Evolutionary conservation across 805 yeast genomes (phyloP).

Genomic region (Myxozyma lipomycoides): DNA sequence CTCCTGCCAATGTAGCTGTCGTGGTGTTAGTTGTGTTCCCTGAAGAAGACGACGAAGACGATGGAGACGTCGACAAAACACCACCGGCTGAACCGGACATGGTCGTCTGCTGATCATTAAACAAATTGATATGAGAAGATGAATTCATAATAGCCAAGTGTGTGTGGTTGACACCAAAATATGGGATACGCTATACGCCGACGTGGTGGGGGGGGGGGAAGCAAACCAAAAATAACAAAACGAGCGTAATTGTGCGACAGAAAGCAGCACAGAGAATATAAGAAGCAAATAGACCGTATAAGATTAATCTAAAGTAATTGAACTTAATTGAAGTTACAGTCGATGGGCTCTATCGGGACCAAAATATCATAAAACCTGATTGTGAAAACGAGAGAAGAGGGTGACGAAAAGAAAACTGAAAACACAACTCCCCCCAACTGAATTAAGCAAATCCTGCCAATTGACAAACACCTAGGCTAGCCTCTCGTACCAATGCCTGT

Average conservation of each 20-base stretch:
- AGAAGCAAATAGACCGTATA: too few species aligned
- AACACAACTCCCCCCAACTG: too few species aligned
- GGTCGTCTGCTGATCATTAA: neutral
- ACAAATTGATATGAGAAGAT: neutral
- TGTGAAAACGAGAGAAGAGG: too few species aligned
- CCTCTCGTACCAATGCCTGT: too few species aligned
- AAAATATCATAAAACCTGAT: too few species aligned
- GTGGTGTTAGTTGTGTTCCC: conserved; percentile 1
- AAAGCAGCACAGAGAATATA: neutral
- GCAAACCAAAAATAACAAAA: neutral
- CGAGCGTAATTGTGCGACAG: too few species aligned
- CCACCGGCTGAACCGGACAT: neutral
- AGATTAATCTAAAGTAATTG: too few species aligned
- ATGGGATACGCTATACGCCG: neutral
- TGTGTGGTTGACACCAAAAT: neutral
- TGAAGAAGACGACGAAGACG: conserved; percentile 3
- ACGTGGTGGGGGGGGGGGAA: neutral
- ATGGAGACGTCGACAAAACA: neutral
- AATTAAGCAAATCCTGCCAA: too few species aligned
- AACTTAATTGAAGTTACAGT: too few species aligned
- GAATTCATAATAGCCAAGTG: neutral
- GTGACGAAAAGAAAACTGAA: too few species aligned
- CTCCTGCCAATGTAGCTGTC: neutral
- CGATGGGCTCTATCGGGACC: too few species aligned
- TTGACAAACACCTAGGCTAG: too few species aligned